phyloP scores from a whole-genome alignment of 306 rosid species.

The Vigna radiata region DNA sequence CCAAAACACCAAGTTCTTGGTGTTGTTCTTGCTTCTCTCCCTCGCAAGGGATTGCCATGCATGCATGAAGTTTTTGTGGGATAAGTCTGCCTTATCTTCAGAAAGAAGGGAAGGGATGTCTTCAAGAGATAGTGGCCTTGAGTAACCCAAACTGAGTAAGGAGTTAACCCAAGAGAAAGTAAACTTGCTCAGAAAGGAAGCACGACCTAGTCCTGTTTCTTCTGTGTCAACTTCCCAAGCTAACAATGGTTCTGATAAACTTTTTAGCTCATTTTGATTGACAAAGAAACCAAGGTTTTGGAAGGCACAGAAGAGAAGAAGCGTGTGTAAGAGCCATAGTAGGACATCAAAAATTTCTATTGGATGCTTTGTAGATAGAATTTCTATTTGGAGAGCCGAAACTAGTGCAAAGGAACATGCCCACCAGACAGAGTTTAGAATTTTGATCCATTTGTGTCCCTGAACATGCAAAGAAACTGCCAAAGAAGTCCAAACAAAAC shows the following conservation, averaged over 20 bases:
- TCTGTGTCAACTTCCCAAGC: constrained; percentile 17
- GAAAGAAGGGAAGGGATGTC: too few species aligned
- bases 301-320: constrained; percentile 56
- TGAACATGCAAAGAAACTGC: constrained; percentile 55
- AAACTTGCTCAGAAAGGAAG: constrained; percentile 53
- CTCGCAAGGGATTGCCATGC: neutral
- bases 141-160: constrained; percentile 60
- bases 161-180: constrained; percentile 68
- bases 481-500: constrained; percentile 58
- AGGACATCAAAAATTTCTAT: constrained; percentile 35
- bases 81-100: too few species aligned
- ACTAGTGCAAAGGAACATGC: constrained; percentile 41
- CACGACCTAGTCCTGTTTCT: constrained; percentile 34
- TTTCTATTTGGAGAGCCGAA: constrained; percentile 50
- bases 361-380: constrained; percentile 30
- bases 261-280: constrained; percentile 21
- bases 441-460: constrained; percentile 47
- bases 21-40: neutral
- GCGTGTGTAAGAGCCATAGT: constrained; percentile 51
- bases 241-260: neutral
- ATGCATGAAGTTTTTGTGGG: constrained; percentile 7
- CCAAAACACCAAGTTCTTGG: neutral
- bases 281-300: constrained; percentile 41
- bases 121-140: constrained; percentile 51
- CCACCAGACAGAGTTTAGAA: constrained; percentile 58